Evolutionary conservation across 2,329 filamentous ascomycete genomes (phyloP).

Genomic region (Aspergillus sp.): DNA sequence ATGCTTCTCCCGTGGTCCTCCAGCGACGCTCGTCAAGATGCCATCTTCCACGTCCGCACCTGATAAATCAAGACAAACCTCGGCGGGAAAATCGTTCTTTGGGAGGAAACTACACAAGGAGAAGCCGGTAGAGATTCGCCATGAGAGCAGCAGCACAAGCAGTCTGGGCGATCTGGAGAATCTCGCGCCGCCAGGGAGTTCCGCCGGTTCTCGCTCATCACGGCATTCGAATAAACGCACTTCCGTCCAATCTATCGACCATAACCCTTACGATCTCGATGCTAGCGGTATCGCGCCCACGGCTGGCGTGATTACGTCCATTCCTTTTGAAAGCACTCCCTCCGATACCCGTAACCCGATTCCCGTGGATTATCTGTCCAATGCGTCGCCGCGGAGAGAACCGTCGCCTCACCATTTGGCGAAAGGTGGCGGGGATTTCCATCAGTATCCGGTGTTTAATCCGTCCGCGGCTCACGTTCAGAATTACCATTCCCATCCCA

Average conservation of each 20-base stretch:
- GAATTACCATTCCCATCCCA: constrained; percentile 50
- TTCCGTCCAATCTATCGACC: constrained; percentile 64
- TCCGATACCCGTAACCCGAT: constrained; percentile 63
- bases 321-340: constrained; percentile 70
- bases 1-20: constrained; percentile 29
- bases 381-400: constrained; percentile 56
- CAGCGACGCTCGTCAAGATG: constrained; percentile 38
- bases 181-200: constrained; percentile 56
- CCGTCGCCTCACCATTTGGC: constrained; percentile 77
- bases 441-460: constrained; percentile 78
- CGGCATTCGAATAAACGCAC: constrained; percentile 62
- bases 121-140: constrained; percentile 59
- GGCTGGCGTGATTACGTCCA: constrained; percentile 77
- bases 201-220: constrained; percentile 62
- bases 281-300: constrained; percentile 60
- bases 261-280: constrained; percentile 53
- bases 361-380: constrained; percentile 65
- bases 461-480: constrained; percentile 44
- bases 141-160: constrained; percentile 45
- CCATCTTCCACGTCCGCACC: constrained; percentile 55
- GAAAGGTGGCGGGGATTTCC: constrained; percentile 69
- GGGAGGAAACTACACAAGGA: constrained; percentile 72
- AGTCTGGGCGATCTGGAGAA: constrained; percentile 45
- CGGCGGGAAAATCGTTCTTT: constrained; percentile 77
- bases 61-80: constrained; percentile 77